Base-by-base conservation (phyloP, 73 alveolate species). In the Paramecium biaurelia region DNA sequence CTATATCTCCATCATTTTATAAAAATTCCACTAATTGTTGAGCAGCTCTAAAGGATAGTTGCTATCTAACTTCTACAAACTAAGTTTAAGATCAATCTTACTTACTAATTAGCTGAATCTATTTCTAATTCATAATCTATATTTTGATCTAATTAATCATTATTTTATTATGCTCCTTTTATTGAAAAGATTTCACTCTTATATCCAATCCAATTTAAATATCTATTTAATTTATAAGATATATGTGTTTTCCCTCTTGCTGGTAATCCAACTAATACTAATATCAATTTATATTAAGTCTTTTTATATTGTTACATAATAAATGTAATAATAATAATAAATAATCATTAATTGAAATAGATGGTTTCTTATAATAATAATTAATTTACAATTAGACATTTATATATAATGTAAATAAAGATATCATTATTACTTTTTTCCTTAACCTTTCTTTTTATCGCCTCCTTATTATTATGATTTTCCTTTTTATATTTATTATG, bases 181-280 rank as follows among this genome's bases (percentile, higher is more conserved):
- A 72, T 86, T 43, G 76, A 76, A 47, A 85, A 93, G 56, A 89
- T 84, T 84, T 89, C 82, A n/a, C 93, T 92, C 18, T 93, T 72
- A 49, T 87, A 86, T 32, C 96, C 96, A 28, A 93, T 84, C 96
- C 96, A 93, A 58, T 68, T 74, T 23, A 93, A 76, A 47, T 93
- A 93, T 63, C 96, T 45, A 45, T 89, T 70, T 58, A 93, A 45
- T 58, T 93, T 93, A 59, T 92, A 76, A 4, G 92, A 37, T 11
- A 88, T 85, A 59, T 93, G 96, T 6, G 96, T 93, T 58, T 93
- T 93, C 15, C 96, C 96, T 42, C 96, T 70, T 18, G 96, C 96
- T 37, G 96, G 96, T 5, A 93, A 89, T 24, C 96, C 96, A 30
- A 85, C 93, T 92, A 93, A 85, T 21, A 41, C 70, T 18, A 79